Evolutionary conservation across 192 early-diverging fungal genomes (phyloP).

Genomic region (Chytriomyces sp.): DNA sequence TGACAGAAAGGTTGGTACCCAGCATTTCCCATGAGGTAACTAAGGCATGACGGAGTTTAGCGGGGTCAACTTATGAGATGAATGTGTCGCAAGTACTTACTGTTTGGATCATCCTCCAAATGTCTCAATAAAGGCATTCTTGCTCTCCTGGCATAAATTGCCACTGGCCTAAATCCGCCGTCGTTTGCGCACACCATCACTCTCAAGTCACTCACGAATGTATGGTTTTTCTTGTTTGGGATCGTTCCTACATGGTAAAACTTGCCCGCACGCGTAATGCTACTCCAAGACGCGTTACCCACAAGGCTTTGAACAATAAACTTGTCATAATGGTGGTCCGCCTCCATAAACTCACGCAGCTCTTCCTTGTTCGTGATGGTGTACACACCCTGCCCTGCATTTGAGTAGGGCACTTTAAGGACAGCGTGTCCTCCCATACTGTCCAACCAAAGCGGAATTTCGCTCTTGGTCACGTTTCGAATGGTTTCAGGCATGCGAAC

Average conservation of each 20-base stretch:
- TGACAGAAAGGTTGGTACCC: slow-evolving; percentile 85
- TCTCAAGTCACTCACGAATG: slow-evolving; percentile 80
- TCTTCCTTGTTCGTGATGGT: slow-evolving; percentile 84
- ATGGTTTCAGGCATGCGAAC: slow-evolving; percentile 79
- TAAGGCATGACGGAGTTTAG: slow-evolving; percentile 47
- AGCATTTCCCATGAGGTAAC: slow-evolving; percentile 89
- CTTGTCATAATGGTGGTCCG: slow-evolving; percentile 87
- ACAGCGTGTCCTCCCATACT: slow-evolving; percentile 89
- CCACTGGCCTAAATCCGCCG: slow-evolving; percentile 79
- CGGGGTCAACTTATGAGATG: slow-evolving; percentile 47
- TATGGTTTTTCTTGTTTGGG: slow-evolving; percentile 88
- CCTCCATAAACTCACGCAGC: slow-evolving; percentile 73
- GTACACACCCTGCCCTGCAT: slow-evolving; percentile 86
- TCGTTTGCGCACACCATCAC: slow-evolving; percentile 83
- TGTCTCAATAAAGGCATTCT: slow-evolving; percentile 69
- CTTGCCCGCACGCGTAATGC: slow-evolving; percentile 74
- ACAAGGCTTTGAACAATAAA: slow-evolving; percentile 90
- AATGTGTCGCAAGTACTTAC: slow-evolving; percentile 38
- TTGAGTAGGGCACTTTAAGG: slow-evolving; percentile 88
- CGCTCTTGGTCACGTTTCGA: slow-evolving; percentile 78
- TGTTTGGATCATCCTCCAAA: slow-evolving; percentile 58
- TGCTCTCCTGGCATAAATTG: slow-evolving; percentile 80
- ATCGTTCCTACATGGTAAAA: slow-evolving; percentile 92
- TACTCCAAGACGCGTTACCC: slow-evolving; percentile 84
- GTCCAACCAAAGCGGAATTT: slow-evolving; percentile 81